Conservation (phyloP, 331 rosid genomes). For the Acacia concinna region DNA sequence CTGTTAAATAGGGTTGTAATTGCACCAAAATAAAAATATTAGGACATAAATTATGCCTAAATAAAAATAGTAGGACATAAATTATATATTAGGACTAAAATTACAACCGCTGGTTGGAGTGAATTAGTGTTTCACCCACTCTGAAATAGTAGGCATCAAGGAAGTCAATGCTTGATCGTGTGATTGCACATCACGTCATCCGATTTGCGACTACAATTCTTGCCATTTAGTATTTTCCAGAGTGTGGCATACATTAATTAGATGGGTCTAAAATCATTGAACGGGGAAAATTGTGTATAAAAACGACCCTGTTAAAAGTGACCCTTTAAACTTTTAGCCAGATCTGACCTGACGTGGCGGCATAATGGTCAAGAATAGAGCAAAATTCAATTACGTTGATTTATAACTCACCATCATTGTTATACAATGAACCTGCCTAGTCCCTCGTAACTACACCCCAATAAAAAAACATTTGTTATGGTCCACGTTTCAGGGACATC, state of each 20-base stretch:
- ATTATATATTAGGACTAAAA: too few species aligned
- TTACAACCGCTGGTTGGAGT: too few species aligned
- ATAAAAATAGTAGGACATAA: too few species aligned
- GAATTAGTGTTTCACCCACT: too few species aligned
- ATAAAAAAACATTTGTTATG: background rate
- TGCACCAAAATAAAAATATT: too few species aligned
- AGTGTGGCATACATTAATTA: background rate
- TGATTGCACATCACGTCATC: background rate
- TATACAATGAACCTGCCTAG: conserved; percentile 26
- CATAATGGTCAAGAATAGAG: background rate
- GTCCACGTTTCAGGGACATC: conserved; percentile 14
- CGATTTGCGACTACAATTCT: background rate
- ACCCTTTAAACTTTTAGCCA: background rate
- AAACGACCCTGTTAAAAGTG: background rate
- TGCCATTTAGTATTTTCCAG: too few species aligned
- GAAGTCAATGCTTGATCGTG: background rate
- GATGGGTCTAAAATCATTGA: background rate
- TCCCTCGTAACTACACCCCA: background rate
- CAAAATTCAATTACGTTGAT: background rate
- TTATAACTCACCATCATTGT: background rate
- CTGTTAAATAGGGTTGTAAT: too few species aligned
- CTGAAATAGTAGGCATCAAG: background rate
- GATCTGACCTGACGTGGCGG: background rate
- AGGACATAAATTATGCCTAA: too few species aligned
- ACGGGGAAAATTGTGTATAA: background rate